Percentiles rank a stretch among this genome's conserved stretches.
phyloP scores from a whole-genome alignment of 1,284 basidiomycete species.

The Rhodotorula glutinis region DNA sequence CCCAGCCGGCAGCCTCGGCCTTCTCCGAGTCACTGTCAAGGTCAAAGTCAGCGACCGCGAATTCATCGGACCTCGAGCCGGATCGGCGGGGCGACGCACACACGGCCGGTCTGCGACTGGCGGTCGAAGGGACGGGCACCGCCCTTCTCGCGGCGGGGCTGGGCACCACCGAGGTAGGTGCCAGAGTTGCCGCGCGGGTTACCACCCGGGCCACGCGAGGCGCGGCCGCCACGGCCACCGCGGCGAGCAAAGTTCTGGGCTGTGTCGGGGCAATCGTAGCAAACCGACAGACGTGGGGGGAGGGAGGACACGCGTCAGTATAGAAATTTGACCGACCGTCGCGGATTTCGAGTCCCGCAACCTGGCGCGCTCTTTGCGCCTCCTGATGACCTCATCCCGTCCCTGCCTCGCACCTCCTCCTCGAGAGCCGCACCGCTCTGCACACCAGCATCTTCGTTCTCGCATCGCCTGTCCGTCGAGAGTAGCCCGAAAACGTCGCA shows the following conservation, averaged over 20 bases:
- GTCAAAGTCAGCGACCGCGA: neutral
- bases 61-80: no score
- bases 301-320: no score
- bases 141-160: slow-evolving; percentile 41
- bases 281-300: neutral
- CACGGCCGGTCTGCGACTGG: slow-evolving; percentile 38
- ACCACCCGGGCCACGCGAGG: slow-evolving; percentile 18
- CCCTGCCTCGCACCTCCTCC: no score
- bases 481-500: no score
- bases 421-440: no score
- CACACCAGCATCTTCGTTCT: no score
- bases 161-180: slow-evolving; percentile 41
- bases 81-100: slow-evolving; percentile 28
- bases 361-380: no score
- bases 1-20: slow-evolving; percentile 39
- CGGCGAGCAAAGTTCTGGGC: slow-evolving; percentile 28
- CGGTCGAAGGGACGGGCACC: slow-evolving; percentile 40
- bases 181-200: slow-evolving; percentile 41
- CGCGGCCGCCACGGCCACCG: slow-evolving; percentile 31
- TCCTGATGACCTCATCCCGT: no score
- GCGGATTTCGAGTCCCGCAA: no score
- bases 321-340: no score
- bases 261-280: neutral
- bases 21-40: slow-evolving; percentile 37
- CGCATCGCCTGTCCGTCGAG: no score